phyloP scores from a whole-genome alignment of 345 rosid genomes.

The Anacardium occidentale region DNA sequence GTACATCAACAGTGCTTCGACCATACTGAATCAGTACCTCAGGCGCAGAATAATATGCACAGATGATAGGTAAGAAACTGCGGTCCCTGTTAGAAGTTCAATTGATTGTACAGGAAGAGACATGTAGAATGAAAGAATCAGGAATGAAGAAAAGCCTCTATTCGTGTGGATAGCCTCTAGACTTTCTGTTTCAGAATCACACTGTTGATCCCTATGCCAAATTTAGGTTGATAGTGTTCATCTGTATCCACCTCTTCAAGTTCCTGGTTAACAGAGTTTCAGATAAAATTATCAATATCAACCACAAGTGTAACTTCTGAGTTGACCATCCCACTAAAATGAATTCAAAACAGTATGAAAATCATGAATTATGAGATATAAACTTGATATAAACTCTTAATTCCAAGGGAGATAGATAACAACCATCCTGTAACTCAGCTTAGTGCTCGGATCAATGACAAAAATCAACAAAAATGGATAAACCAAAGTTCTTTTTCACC shows the following conservation, averaged over 20 bases:
- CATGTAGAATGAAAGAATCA: neutral
- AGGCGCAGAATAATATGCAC: too few species aligned
- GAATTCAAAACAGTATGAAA: neutral
- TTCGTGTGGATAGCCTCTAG: conserved; percentile 26
- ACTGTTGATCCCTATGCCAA: conserved; percentile 50
- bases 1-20: too few species aligned
- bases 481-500: conserved; percentile 25
- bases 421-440: neutral
- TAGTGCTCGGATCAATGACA: neutral
- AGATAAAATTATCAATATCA: conserved; percentile 13
- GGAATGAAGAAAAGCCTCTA: neutral
- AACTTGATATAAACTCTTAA: conserved; percentile 3
- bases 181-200: conserved; percentile 56
- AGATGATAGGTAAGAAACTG: neutral
- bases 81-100: neutral
- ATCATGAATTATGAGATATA: neutral
- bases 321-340: neutral
- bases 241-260: conserved; percentile 97
- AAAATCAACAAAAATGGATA: neutral
- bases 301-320: neutral
- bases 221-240: conserved; percentile 80
- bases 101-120: neutral
- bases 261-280: conserved; percentile 49
- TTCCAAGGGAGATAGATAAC: neutral
- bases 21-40: too few species aligned